Percentiles rank a stretch among this genome's conserved stretches.
Conservation (phyloP, 768 basidiomycete species). For the Xerocomellus chrysenteron region DNA sequence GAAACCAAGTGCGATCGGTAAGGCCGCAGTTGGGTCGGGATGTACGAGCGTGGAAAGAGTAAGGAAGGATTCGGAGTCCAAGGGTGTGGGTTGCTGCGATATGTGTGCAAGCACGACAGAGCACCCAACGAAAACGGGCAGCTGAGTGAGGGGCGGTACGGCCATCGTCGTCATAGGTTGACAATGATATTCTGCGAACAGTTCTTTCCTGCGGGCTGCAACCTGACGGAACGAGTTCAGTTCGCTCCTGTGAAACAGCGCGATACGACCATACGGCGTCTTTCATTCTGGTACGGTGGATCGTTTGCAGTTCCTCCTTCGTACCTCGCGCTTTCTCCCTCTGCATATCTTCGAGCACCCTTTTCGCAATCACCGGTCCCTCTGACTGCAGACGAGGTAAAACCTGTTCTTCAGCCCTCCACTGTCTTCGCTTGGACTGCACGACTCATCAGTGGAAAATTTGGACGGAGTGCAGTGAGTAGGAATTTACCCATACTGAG, state of each 20-base stretch:
- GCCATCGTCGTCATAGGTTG: constrained; percentile 55
- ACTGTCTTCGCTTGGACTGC: constrained; percentile 61
- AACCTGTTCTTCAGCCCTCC: constrained; percentile 59
- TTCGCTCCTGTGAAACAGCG: not conserved
- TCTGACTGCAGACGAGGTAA: constrained; percentile 55
- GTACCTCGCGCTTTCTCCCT: constrained; percentile 52
- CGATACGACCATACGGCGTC: constrained; percentile 40
- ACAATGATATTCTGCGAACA: constrained; percentile 61
- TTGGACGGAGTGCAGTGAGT: not conserved
- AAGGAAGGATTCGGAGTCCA: constrained; percentile 77
- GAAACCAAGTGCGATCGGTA: constrained; percentile 72
- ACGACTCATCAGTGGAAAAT: constrained; percentile 13
- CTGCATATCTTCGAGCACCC: constrained; percentile 50
- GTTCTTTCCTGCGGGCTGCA: constrained; percentile 50
- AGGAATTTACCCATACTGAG: constrained; percentile 64
- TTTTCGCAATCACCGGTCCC: constrained; percentile 39
- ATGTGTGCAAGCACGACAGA: constrained; percentile 57
- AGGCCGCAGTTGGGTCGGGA: constrained; percentile 64
- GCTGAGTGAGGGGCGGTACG: constrained; percentile 61
- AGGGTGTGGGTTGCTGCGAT: constrained; percentile 57
- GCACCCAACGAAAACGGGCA: constrained; percentile 71
- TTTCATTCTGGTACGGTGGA: constrained; percentile 48
- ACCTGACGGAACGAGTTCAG: constrained; percentile 40
- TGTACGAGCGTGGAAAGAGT: constrained; percentile 69
- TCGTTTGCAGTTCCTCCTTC: constrained; percentile 47